A percentile compares a stretch with the other conserved stretches of the same genome.
Conservation (phyloP, 2,329 filamentous ascomycete genomes). For the Claviceps digitariae region DNA sequence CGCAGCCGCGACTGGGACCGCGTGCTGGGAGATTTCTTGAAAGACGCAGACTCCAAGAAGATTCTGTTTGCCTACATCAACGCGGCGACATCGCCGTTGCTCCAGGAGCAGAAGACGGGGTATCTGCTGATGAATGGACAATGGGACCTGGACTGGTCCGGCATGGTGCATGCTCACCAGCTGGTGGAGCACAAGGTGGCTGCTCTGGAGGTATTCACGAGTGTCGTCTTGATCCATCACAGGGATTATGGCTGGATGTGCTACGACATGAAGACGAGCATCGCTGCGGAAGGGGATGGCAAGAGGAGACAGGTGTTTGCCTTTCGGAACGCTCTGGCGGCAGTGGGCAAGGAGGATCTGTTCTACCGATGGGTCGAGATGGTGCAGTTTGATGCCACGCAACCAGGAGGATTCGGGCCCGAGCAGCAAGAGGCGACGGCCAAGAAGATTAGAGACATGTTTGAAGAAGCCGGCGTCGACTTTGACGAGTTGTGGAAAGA, state of each 20-base stretch:
- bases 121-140: constrained; percentile 74
- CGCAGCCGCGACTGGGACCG: constrained; percentile 61
- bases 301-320: constrained; percentile 60
- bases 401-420: constrained; percentile 63
- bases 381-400: constrained; percentile 73
- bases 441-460: constrained; percentile 60
- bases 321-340: constrained; percentile 63
- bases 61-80: constrained; percentile 49
- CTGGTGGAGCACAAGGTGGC: constrained; percentile 51
- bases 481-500: constrained; percentile 71
- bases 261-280: constrained; percentile 44
- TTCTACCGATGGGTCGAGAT: constrained; percentile 92
- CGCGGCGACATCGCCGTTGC: constrained; percentile 53
- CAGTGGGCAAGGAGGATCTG: constrained; percentile 71
- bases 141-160: constrained; percentile 78
- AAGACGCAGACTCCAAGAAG: constrained; percentile 36
- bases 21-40: constrained; percentile 40
- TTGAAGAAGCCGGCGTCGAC: constrained; percentile 61
- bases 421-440: constrained; percentile 62
- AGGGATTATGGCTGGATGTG: constrained; percentile 53
- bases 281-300: constrained; percentile 43
- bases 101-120: constrained; percentile 66
- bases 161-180: constrained; percentile 61
- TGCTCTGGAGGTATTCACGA: constrained; percentile 53
- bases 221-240: constrained; percentile 55